phyloP scores from a whole-genome alignment of 2,329 filamentous ascomycete genomes.

The Talaromyces funiculosus region DNA sequence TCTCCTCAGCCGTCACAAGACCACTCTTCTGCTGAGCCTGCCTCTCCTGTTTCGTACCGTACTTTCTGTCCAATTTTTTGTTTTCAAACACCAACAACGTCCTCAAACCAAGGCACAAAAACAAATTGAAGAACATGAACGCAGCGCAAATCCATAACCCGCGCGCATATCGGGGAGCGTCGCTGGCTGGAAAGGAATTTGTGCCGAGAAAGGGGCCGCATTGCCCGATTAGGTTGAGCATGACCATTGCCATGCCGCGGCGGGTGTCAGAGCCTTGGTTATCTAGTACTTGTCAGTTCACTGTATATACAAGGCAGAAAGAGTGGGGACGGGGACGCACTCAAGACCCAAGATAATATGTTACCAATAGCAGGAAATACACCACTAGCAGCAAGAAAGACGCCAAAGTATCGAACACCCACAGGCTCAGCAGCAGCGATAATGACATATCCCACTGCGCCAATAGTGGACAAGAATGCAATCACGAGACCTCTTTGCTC shows the following conservation, averaged over 20 bases:
- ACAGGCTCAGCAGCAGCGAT: slow-evolving; percentile 53
- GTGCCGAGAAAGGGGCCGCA: slow-evolving; percentile 60
- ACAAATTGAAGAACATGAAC: slow-evolving; percentile 56
- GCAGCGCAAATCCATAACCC: slow-evolving; percentile 57
- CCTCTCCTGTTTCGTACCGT: slow-evolving; percentile 25
- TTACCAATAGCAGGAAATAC: slow-evolving; percentile 66
- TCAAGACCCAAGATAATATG: slow-evolving; percentile 63
- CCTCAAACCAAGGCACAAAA: slow-evolving; percentile 51
- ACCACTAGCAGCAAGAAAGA: slow-evolving; percentile 53
- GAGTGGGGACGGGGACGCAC: slow-evolving; percentile 23
- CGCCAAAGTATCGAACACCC: slow-evolving; percentile 47
- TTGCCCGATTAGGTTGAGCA: slow-evolving; percentile 64
- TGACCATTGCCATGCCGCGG: slow-evolving; percentile 59
- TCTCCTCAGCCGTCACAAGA: slow-evolving; percentile 30
- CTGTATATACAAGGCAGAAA: too few species aligned
- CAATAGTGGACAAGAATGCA: slow-evolving; percentile 51
- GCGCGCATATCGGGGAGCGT: slow-evolving; percentile 46
- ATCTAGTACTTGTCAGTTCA: slow-evolving; percentile 34
- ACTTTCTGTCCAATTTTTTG: slow-evolving; percentile 49
- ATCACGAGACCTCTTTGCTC: slow-evolving; percentile 61
- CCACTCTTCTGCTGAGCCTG: slow-evolving; percentile 16
- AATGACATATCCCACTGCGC: slow-evolving; percentile 59
- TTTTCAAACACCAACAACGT: slow-evolving; percentile 57
- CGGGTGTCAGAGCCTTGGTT: slow-evolving; percentile 66
- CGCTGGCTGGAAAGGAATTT: slow-evolving; percentile 52